These are phyloP conservation scores for Lasiosphaeria miniovina DNA, from an alignment of 495 filamentous ascomycete genomes.

Conservation along the genomic window DNA sequence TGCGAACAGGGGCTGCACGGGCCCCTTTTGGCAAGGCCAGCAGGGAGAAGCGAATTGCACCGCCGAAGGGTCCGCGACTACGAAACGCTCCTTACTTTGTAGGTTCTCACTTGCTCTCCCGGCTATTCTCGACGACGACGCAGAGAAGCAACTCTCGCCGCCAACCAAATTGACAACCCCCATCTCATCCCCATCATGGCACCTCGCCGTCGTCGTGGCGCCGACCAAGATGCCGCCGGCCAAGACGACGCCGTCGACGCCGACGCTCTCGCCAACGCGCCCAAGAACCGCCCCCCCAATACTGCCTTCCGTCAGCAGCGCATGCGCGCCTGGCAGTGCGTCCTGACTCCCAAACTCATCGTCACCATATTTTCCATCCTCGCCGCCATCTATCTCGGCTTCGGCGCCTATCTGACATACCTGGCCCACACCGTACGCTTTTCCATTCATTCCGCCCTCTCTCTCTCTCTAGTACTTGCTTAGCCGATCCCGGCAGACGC, in stretches of 20 bases:
- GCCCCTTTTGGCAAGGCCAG: slow-evolving; percentile 5
- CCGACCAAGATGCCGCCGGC: slow-evolving; percentile 15
- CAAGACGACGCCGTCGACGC: slow-evolving; percentile 19
- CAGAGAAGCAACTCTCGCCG: slow-evolving; percentile 2
- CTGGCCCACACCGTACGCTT: slow-evolving; percentile 30
- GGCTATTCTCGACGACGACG: slow-evolving; percentile 7
- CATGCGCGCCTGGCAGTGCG: slow-evolving; percentile 38
- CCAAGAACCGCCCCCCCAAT: slow-evolving; percentile 36
- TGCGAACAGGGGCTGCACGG: slow-evolving; percentile 20
- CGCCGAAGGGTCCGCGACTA: slow-evolving; percentile 29
- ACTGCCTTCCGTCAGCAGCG: slow-evolving; percentile 38
- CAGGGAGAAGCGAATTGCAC: not conserved
- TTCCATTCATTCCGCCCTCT: not conserved
- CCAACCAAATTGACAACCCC: slow-evolving; percentile 6
- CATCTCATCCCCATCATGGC: slow-evolving; percentile 24
- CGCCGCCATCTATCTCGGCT: slow-evolving; percentile 34
- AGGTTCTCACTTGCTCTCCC: too few relatives aligned
- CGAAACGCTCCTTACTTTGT: slow-evolving; percentile 21
- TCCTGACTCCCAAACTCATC: slow-evolving; percentile 38
- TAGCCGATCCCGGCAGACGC: not conserved
- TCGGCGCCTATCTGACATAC: slow-evolving; percentile 34
- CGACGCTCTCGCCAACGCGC: slow-evolving; percentile 20
- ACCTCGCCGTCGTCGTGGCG: slow-evolving; percentile 34
- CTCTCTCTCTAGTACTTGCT: too few relatives aligned
- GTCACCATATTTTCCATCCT: slow-evolving; percentile 37